These are phyloP conservation scores for Zalerion maritima DNA, from an alignment of 495 filamentous ascomycete species.

Conservation along the genomic window DNA sequence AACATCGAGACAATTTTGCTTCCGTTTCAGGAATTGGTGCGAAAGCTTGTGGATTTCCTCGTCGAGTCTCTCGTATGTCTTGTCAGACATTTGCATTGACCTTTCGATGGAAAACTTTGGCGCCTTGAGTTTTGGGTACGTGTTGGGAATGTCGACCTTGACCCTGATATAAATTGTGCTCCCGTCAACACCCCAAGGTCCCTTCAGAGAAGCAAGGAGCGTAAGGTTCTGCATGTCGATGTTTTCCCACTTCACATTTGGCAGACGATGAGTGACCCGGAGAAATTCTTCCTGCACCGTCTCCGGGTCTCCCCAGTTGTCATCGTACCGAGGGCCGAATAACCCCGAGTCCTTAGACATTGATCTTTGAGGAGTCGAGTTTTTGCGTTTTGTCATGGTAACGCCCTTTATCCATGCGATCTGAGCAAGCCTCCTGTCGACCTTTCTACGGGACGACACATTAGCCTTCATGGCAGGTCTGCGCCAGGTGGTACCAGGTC, in stretches of 20 bases:
- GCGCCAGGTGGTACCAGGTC: conserved; percentile 23
- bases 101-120: conserved; percentile 62
- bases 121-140: conserved; percentile 55
- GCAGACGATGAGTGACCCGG: conserved; percentile 65
- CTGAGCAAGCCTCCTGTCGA: conserved; percentile 42
- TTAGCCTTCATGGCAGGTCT: conserved; percentile 52
- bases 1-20: conserved; percentile 69
- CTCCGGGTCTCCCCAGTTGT: conserved; percentile 61
- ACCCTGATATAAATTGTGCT: conserved; percentile 63
- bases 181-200: conserved; percentile 68
- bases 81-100: conserved; percentile 60
- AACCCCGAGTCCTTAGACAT: conserved; percentile 27
- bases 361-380: conserved; percentile 16
- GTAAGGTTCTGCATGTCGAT: conserved; percentile 64
- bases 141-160: conserved; percentile 60
- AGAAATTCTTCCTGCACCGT: conserved; percentile 78
- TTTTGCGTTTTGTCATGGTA: conserved; percentile 53
- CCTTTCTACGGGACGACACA: conserved; percentile 37
- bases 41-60: conserved; percentile 57
- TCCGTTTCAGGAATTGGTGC: conserved; percentile 48
- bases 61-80: conserved; percentile 46
- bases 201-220: conserved; percentile 62
- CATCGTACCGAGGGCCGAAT: conserved; percentile 28
- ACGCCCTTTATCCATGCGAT: conserved; percentile 93
- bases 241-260: conserved; percentile 75